Conservation (phyloP, 441 rosid species). For the Adansonia rubrostipa region DNA sequence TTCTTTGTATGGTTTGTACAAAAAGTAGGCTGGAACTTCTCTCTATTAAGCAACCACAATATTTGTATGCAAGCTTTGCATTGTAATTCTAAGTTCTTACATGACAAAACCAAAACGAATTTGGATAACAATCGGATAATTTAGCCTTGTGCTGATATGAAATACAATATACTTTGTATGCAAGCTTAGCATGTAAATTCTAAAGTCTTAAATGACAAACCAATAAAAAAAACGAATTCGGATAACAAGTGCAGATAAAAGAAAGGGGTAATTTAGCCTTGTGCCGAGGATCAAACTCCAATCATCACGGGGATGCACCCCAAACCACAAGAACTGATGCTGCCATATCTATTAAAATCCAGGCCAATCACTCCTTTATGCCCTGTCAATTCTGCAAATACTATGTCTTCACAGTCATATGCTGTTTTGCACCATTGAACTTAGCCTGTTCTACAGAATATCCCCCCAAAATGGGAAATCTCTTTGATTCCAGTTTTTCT, state of each 20-base stretch:
- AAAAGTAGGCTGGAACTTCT: background rate
- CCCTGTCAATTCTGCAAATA: background rate
- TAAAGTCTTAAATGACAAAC: background rate
- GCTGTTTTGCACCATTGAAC: conserved; percentile 5
- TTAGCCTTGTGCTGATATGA: too few relatives aligned
- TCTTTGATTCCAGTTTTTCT: background rate
- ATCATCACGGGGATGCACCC: background rate
- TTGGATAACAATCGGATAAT: too few relatives aligned
- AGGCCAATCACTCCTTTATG: background rate
- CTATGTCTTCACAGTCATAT: too few relatives aligned
- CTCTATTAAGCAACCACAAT: background rate
- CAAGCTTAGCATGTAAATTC: background rate
- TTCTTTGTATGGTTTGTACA: background rate
- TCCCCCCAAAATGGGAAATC: background rate
- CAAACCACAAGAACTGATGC: background rate
- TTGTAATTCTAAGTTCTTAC: background rate
- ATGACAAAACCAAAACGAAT: too few relatives aligned
- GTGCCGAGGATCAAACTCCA: background rate
- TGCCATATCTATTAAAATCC: background rate
- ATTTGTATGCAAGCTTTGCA: background rate
- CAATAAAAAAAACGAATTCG: background rate
- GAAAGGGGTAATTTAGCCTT: background rate
- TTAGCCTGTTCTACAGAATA: background rate
- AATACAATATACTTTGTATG: background rate
- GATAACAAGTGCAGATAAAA: background rate